Percentiles rank a stretch among this genome's conserved stretches.
Evolutionary conservation across 352 stramenopile species (phyloP).

Genomic region (Pythium apleroticum): DNA sequence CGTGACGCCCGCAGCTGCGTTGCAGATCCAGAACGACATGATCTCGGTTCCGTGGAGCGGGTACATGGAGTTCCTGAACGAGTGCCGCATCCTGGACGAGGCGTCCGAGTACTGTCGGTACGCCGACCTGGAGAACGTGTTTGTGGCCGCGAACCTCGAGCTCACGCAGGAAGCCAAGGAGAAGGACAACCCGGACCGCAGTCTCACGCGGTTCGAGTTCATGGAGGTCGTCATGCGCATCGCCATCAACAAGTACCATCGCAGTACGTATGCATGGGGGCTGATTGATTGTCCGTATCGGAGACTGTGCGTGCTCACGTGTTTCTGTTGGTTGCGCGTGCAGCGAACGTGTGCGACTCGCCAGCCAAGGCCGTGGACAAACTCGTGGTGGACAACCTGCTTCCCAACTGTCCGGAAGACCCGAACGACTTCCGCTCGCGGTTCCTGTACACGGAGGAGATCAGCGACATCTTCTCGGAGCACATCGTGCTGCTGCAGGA

Average conservation of each 20-base stretch:
- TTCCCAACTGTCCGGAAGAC: conserved; percentile 49
- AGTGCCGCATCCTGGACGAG: conserved; percentile 66
- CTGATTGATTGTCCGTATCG: neutral
- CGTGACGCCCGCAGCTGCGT: conserved; percentile 37
- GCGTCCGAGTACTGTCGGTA: conserved; percentile 61
- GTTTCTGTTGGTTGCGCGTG: neutral
- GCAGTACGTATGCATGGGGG: conserved; percentile 55
- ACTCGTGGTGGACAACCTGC: conserved; percentile 57
- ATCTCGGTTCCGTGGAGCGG: conserved; percentile 69
- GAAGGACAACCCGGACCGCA: conserved; percentile 78
- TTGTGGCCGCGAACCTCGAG: conserved; percentile 76
- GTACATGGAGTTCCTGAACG: conserved; percentile 68
- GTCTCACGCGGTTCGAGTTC: conserved; percentile 78
- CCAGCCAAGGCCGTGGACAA: conserved; percentile 72
- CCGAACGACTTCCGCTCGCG: conserved; percentile 68
- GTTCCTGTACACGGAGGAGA: conserved; percentile 76
- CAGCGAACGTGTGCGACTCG: conserved; percentile 65
- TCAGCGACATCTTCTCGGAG: conserved; percentile 73
- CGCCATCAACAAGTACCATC: conserved; percentile 76
- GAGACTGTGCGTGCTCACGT: neutral
- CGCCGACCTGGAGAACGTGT: conserved; percentile 78
- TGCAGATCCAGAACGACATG: conserved; percentile 67
- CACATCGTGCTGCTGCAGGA: conserved; percentile 76
- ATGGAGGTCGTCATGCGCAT: conserved; percentile 75
- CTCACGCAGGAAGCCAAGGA: conserved; percentile 76